Evolutionary conservation across 495 filamentous ascomycete genomes (phyloP).

Genomic region (Penicillium egyptiacum): DNA sequence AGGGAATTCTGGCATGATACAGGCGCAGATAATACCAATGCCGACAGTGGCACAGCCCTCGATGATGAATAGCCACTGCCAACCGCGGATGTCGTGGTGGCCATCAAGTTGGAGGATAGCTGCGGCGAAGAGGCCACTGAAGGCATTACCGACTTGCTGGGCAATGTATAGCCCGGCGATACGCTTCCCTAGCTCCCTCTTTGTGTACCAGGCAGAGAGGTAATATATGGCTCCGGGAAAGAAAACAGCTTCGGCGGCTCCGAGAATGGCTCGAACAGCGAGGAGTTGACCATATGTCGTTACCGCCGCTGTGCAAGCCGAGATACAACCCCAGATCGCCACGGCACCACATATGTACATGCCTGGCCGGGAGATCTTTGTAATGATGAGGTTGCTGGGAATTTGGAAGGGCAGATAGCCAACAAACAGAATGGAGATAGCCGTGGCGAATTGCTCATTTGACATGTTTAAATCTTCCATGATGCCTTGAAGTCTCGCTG

Average conservation of each 20-base stretch:
- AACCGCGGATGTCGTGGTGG: constrained; percentile 44
- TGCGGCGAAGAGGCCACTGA: constrained; percentile 56
- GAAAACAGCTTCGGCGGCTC: constrained; percentile 45
- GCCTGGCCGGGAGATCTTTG: constrained; percentile 35
- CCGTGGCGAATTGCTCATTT: constrained; percentile 30
- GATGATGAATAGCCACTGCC: constrained; percentile 54
- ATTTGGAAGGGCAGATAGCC: constrained; percentile 57
- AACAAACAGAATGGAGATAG: constrained; percentile 36
- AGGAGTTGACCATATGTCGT: constrained; percentile 33
- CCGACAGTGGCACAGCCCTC: constrained; percentile 44
- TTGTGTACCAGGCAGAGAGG: constrained; percentile 58
- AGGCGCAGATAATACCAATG: constrained; percentile 40
- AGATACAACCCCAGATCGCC: constrained; percentile 50
- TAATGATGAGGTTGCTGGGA: constrained; percentile 60
- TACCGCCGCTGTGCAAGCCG: constrained; percentile 40
- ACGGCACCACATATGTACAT: constrained; percentile 41
- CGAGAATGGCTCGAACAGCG: constrained; percentile 38
- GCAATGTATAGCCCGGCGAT: constrained; percentile 59
- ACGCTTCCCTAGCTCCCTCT: constrained; percentile 54
- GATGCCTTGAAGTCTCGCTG: constrained; percentile 33
- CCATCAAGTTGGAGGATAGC: constrained; percentile 53
- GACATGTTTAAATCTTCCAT: constrained; percentile 31
- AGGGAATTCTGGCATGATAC: constrained; percentile 41
- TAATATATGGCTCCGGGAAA: constrained; percentile 59
- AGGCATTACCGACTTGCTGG: constrained; percentile 55